Evolutionary conservation across 257 asterid species (phyloP), one percentile per base, ranked within the genome.

Genomic region (Penstemon newberryi): DNA sequence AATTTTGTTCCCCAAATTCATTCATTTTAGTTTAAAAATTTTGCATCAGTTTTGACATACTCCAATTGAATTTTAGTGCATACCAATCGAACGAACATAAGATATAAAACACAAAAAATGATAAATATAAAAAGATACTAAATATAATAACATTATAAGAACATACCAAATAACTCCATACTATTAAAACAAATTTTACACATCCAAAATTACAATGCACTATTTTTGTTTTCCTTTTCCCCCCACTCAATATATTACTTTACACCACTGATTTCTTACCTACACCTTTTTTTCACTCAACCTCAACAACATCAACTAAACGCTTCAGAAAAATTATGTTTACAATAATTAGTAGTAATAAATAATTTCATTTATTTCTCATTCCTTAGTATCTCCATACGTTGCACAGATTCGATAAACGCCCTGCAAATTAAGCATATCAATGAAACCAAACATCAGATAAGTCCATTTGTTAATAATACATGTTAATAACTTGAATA

Each of bases 341-440:
- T 8, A 45, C 43, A 65, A 57, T 11, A 56, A 18, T 0, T 38
- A 5, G 19, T 42, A 51, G 0, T n/a, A 13, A 7, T 15, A 49
- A 49, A 5, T 10, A 49, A 25, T 1, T 18, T 54, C 71, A 56
- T 49, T 57, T 61, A 78, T 5, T 53, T 63, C 64, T 59, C 70
- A 52, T 74, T 76, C 79, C 80, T 78, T 19, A 66, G 44, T 74
- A 86, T 67, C 83, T 84, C 82, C 67, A 87, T 71, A n/a, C 87
- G 78, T 18, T 72, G 84, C 76, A 79, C 94, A 0, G 84, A 73
- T 65, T 76, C 84, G 10, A 79, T 70, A 72, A 87, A 87, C 43
- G 58, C 73, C 42, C 90, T 87, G 88, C 76, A 70, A 77, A 73
- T 46, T 42, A 19, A 63, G 1, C 36, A 60, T n/a, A 52, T 12